phyloP scores from a whole-genome alignment of 108 stramenopile genomes.

The Cyclotella atomus region DNA sequence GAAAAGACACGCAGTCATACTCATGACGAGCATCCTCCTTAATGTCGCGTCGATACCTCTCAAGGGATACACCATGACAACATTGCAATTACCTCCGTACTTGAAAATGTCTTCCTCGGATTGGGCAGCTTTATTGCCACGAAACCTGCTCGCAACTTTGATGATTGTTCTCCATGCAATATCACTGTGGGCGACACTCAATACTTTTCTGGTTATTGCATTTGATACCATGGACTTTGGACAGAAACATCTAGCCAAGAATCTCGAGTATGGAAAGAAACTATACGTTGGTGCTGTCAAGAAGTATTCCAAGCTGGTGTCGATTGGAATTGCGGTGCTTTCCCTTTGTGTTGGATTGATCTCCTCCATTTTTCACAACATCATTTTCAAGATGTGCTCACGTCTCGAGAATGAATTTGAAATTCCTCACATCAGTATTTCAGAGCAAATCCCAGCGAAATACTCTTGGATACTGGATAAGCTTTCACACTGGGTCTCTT shows the following conservation, averaged over 20 bases:
- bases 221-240: conserved; percentile 49
- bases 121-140: conserved; percentile 2
- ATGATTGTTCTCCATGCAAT: conserved; percentile 30
- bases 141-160: conserved; percentile 2
- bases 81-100: background rate
- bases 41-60: conserved; percentile 12
- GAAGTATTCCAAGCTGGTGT: conserved; percentile 18
- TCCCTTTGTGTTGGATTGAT: conserved; percentile 14
- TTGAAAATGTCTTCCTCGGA: background rate
- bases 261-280: conserved; percentile 32
- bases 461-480: background rate
- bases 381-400: background rate
- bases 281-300: conserved; percentile 25
- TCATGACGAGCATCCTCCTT: conserved; percentile 1
- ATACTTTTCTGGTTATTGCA: conserved; percentile 23
- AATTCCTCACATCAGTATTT: background rate
- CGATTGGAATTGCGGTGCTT: conserved; percentile 7
- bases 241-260: conserved; percentile 35
- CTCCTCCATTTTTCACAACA: background rate
- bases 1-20: conserved; percentile 2
- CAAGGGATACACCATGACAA: background rate
- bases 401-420: background rate
- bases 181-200: conserved; percentile 21
- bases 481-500: background rate
- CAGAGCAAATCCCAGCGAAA: background rate